Evolutionary conservation across 768 basidiomycete species (phyloP).

Genomic region (Phaeolepiota aurea): DNA sequence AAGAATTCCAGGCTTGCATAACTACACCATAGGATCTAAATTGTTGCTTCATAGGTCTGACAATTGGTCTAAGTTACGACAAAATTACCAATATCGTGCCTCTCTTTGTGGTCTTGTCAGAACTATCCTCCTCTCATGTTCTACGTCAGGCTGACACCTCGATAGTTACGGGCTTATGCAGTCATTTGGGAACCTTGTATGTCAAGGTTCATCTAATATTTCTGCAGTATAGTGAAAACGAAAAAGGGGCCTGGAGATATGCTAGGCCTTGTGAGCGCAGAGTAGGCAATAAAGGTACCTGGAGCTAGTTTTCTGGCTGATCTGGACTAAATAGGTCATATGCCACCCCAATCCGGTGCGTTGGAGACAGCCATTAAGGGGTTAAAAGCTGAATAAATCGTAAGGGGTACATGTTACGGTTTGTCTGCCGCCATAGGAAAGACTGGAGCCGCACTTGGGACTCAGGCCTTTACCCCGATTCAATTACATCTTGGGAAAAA

Average conservation of each 20-base stretch:
- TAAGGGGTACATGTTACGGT: constrained; percentile 63
- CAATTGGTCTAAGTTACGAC: constrained; percentile 53
- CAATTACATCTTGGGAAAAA: constrained; percentile 59
- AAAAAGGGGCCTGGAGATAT: constrained; percentile 63
- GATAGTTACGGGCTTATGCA: constrained; percentile 67
- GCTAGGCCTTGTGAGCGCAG: constrained; percentile 57
- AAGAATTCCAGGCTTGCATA: too few species aligned
- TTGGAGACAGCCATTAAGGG: background rate
- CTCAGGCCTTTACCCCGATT: constrained; percentile 64
- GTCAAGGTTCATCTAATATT: too few species aligned
- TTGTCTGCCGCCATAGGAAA: constrained; percentile 63
- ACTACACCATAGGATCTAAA: background rate
- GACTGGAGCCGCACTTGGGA: constrained; percentile 65
- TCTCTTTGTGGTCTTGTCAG: constrained; percentile 59
- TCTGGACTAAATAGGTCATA: constrained; percentile 35
- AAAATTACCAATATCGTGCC: constrained; percentile 54
- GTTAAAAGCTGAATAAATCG: background rate
- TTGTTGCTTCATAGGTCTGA: constrained; percentile 30
- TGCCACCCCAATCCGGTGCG: constrained; percentile 54
- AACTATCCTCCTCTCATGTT: too few species aligned
- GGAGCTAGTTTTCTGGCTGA: background rate
- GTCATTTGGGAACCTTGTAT: constrained; percentile 58
- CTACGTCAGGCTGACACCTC: background rate
- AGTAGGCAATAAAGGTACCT: constrained; percentile 28
- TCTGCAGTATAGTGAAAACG: too few species aligned